These are phyloP conservation scores for Candida succiphila DNA, from an alignment of 805 yeast species.

Conservation along the genomic window DNA sequence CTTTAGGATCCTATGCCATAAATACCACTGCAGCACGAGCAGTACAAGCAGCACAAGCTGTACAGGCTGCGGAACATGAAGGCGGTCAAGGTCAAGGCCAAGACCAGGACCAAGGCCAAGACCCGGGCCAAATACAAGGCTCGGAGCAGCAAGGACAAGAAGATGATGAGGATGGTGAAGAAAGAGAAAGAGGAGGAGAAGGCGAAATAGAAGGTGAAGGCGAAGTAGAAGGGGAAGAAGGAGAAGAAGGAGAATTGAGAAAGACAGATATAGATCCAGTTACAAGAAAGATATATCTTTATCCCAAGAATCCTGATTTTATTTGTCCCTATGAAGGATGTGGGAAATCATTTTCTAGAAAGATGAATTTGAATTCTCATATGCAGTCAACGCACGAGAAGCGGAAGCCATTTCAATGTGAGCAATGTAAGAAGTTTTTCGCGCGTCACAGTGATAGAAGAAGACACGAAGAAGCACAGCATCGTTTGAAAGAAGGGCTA, in stretches of 20 bases:
- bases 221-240: constrained; percentile 2
- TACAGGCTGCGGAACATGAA: neutral
- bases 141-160: constrained; percentile 1
- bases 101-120: neutral
- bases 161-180: neutral
- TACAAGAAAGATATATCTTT: neutral
- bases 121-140: neutral
- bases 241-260: neutral
- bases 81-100: neutral
- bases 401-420: constrained; percentile 22
- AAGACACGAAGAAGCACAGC: constrained; percentile 25
- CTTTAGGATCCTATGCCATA: neutral
- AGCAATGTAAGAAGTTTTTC: constrained; percentile 17
- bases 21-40: neutral
- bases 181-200: neutral
- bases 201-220: neutral
- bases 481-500: constrained; percentile 8
- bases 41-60: neutral
- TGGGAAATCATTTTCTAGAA: constrained; percentile 21
- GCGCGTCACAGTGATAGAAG: constrained; percentile 25
- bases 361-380: constrained; percentile 24
- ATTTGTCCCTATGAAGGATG: constrained; percentile 18
- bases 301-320: neutral
- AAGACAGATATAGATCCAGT: neutral
- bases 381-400: constrained; percentile 23